Percentiles rank a stretch among this genome's conserved stretches.
phyloP scores from a whole-genome alignment of 495 filamentous ascomycete species.

The Monascus purpureus region DNA sequence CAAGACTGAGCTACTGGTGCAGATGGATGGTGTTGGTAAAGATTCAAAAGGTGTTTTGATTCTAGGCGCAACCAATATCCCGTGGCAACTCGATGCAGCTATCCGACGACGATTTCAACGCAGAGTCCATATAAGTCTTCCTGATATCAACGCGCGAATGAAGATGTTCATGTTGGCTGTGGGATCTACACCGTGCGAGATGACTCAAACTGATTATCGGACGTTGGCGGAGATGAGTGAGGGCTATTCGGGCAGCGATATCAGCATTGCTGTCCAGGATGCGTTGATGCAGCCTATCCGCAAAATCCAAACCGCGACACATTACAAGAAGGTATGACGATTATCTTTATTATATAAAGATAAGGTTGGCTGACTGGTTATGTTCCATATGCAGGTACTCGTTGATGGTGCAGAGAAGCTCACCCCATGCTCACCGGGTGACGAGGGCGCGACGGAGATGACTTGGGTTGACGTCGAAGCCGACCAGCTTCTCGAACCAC shows the following conservation, averaged over 20 bases:
- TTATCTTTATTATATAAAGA: conserved; percentile 1
- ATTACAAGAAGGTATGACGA: conserved; percentile 84
- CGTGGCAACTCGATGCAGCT: conserved; percentile 97
- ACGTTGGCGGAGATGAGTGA: conserved; percentile 70
- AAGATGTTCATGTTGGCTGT: conserved; percentile 96
- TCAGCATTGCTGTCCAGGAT: conserved; percentile 91
- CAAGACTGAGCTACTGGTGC: conserved; percentile 95
- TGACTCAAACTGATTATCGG: conserved; percentile 64
- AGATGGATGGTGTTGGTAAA: conserved; percentile 98
- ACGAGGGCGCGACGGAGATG: conserved; percentile 76
- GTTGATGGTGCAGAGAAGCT: conserved; percentile 60
- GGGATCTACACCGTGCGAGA: conserved; percentile 77
- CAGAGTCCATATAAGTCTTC: conserved; percentile 86
- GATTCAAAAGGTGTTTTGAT: conserved; percentile 90
- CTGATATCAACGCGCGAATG: conserved; percentile 75
- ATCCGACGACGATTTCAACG: conserved; percentile 94
- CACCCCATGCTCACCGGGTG: conserved; percentile 91
- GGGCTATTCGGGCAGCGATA: conserved; percentile 92
- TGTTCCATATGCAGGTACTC: conserved; percentile 48
- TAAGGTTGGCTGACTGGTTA: conserved; percentile 2
- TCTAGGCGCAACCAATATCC: conserved; percentile 94
- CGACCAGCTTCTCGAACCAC: conserved; percentile 72
- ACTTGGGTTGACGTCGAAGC: conserved; percentile 77
- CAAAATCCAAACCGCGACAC: conserved; percentile 95
- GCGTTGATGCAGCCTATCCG: conserved; percentile 95